Evolutionary conservation across 202 grass and related monocot genomes (phyloP).

Genomic region (Hordeum pubiflorum): DNA sequence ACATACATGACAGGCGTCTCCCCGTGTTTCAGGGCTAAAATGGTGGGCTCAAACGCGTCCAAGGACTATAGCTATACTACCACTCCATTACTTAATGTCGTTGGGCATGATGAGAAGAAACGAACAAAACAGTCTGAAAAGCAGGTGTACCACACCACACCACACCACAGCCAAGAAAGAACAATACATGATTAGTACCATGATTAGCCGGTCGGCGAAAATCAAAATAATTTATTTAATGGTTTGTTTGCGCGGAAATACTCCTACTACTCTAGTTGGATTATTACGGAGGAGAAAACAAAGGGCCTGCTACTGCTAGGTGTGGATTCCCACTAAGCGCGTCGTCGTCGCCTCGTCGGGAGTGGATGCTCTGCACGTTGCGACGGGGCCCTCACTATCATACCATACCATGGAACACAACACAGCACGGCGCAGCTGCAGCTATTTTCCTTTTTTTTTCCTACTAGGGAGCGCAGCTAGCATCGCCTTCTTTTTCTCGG

Average conservation of each 20-base stretch:
- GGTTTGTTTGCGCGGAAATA: not conserved
- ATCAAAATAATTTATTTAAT: not conserved
- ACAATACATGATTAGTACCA: not conserved
- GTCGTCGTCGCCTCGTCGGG: not conserved
- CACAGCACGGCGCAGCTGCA: not conserved
- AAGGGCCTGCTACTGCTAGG: not conserved
- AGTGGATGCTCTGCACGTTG: slow-evolving; percentile 21
- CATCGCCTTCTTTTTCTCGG: no score
- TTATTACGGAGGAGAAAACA: not conserved
- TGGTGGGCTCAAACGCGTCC: not conserved
- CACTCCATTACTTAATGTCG: not conserved
- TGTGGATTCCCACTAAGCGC: slow-evolving; percentile 31
- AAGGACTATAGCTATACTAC: not conserved
- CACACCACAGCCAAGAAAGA: no score
- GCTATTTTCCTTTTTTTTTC: not conserved
- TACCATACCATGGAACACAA: not conserved
- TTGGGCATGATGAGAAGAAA: not conserved
- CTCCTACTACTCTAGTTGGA: not conserved
- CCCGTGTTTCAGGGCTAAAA: slow-evolving; percentile 22
- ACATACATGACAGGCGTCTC: not conserved
- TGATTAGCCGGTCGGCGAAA: not conserved
- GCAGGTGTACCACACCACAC: not conserved
- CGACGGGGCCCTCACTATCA: slow-evolving; percentile 20
- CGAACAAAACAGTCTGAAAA: not conserved
- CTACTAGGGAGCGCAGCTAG: no score